Conservation (phyloP, 1,139 yeast species). For the Yamadazyma songkhlaensis region DNA sequence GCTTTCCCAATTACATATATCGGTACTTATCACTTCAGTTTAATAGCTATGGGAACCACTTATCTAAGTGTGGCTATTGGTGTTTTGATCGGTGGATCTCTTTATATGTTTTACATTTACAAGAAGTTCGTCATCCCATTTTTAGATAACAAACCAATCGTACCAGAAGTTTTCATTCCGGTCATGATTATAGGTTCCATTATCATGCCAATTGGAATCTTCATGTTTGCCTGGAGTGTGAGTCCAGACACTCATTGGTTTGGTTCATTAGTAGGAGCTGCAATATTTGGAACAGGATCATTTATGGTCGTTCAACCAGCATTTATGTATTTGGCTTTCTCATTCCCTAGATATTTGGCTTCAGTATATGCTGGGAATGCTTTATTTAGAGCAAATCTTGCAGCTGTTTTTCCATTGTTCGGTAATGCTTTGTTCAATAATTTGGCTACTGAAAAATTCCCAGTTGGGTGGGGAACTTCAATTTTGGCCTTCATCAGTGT, state of each 20-base stretch:
- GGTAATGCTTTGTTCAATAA: conserved; percentile 50
- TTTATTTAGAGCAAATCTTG: conserved; percentile 50
- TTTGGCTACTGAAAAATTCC: conserved; percentile 42
- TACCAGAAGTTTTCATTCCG: conserved; percentile 38
- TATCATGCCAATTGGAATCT: conserved; percentile 42
- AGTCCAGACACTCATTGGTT: conserved; percentile 37
- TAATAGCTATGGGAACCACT: conserved; percentile 46
- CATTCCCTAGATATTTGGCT: conserved; percentile 44
- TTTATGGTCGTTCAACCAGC: conserved; percentile 42
- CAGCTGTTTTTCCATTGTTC: conserved; percentile 63
- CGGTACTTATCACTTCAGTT: conserved; percentile 45
- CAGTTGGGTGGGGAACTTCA: conserved; percentile 57
- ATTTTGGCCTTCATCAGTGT: conserved; percentile 43
- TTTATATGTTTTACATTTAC: conserved; percentile 23
- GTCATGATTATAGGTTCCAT: conserved; percentile 25
- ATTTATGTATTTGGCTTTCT: conserved; percentile 31
- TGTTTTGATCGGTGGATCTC: conserved; percentile 23
- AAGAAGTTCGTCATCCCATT: conserved; percentile 24
- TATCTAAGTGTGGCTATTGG: conserved; percentile 39
- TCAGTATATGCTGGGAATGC: conserved; percentile 60
- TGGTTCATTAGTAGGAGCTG: conserved; percentile 41
- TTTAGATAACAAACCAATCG: conserved; percentile 19
- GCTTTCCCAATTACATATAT: conserved; percentile 56
- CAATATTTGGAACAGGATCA: conserved; percentile 33
- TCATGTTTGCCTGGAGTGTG: conserved; percentile 53